Evolutionary conservation across 495 filamentous ascomycete genomes (phyloP), one percentile per base, ranked within the genome.

Genomic region (Penicillium pulvis): DNA sequence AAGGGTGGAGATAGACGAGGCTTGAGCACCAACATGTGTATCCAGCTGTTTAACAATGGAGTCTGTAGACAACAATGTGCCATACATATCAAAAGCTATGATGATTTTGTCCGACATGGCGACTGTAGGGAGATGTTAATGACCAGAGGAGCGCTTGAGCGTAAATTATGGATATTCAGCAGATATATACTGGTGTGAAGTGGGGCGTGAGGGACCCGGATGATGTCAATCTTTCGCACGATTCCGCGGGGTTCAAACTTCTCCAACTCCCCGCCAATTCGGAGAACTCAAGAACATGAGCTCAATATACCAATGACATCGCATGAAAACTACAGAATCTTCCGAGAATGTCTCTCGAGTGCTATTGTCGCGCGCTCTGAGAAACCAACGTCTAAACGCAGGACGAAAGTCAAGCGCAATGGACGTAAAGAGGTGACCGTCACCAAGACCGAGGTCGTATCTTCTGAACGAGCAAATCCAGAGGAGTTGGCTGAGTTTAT

Each of bases 1-100:
- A 61, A 80, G 65, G 23, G 80, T 68, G 8, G 87, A 82, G 14
- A 93, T 77, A 7, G 69, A 62, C 8, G 73, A 62, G 12, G 84
- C 83, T 62, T 81, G 19, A 17, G n/a, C 80, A 48, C 82, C 77
- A 35, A 83, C 79, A 49, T 80, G 69, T 44, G 74, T 64, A 53
- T 79, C 75, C 17, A 88, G 70, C 47, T 82, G 70, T 11, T 75
- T 70, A 12, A 79, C 79, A 54, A 91, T 90, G 7, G 84, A 88
- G 16, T 86, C 82, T 23, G 87, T 91, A 30, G 85, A 87, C 12
- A 91, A 75, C 6, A 93, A 61, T 7, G 89, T 91, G 30, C 88
- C 89, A 70, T 91, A 93, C 11, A 91, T 76, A 65, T 92, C 88
- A 58, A 94, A 89, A 5, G 88, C 89, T 55, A 93, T 76, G 42